Conservation (phyloP, 768 basidiomycete genomes). For the Kwoniella sp. region DNA sequence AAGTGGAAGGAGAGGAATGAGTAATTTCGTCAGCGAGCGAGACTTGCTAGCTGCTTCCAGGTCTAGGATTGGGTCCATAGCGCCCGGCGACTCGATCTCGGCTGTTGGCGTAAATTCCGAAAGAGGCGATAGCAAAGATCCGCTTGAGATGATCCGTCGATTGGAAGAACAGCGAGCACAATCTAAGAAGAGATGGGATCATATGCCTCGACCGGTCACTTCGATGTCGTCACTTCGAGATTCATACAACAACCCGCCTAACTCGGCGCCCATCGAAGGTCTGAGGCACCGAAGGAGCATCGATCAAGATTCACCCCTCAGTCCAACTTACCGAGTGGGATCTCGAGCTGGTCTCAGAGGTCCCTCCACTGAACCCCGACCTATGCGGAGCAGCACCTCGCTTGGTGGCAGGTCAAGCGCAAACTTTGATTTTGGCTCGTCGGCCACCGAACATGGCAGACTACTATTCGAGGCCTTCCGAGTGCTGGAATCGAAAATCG, state of each 20-base stretch:
- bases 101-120: constrained; percentile 29
- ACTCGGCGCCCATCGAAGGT: constrained; percentile 36
- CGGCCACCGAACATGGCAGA: constrained; percentile 44
- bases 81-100: constrained; percentile 41
- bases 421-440: constrained; percentile 19
- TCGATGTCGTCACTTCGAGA: constrained; percentile 45
- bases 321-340: constrained; percentile 25
- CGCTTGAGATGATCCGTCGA: constrained; percentile 37
- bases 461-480: constrained; percentile 48
- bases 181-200: constrained; percentile 40
- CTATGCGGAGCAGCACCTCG: constrained; percentile 36
- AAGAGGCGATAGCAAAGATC: constrained; percentile 30
- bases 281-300: constrained; percentile 24
- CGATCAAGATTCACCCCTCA: constrained; percentile 26
- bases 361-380: constrained; percentile 34
- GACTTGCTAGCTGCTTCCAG: constrained; percentile 11
- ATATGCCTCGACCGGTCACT: constrained; percentile 35
- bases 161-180: constrained; percentile 35
- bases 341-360: constrained; percentile 20
- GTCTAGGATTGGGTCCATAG: constrained; percentile 19
- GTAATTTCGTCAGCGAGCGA: constrained; percentile 19
- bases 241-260: constrained; percentile 25
- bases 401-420: constrained; percentile 24
- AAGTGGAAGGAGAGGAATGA: constrained; percentile 7
- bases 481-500: constrained; percentile 34